A percentile compares a stretch with the other conserved stretches of the same genome.
phyloP scores from a whole-genome alignment of 2,329 filamentous ascomycete genomes.

The Domatiomyces catenatus region DNA sequence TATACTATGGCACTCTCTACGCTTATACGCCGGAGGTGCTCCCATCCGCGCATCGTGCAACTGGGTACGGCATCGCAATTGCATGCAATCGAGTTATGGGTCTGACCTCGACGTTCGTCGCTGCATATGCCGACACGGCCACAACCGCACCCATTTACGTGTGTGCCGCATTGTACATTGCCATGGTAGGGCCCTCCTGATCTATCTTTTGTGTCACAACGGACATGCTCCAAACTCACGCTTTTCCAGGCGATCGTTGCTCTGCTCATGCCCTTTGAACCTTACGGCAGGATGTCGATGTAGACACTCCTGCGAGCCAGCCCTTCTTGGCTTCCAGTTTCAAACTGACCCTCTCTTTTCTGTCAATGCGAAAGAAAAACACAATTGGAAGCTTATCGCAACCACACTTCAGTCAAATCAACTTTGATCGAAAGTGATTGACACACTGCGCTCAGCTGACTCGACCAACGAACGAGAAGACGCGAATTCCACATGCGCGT shows the following conservation, averaged over 20 bases:
- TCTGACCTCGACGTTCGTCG: conserved; percentile 49
- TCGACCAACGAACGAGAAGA: no score
- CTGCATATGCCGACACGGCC: conserved; percentile 15
- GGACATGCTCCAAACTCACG: not conserved
- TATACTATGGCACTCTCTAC: conserved; percentile 65
- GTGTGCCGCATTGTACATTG: conserved; percentile 23
- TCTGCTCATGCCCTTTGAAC: conserved; percentile 15
- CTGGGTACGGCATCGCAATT: conserved; percentile 58
- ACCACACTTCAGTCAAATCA: no score
- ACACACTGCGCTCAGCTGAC: no score
- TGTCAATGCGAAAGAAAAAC: not conserved
- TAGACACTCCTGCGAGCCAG: conserved; percentile 1
- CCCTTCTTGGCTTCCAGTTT: not conserved
- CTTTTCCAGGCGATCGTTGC: conserved; percentile 9
- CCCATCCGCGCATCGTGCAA: conserved; percentile 53
- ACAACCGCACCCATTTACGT: conserved; percentile 25
- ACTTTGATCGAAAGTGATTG: no score
- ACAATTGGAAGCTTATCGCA: not conserved
- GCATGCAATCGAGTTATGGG: conserved; percentile 60
- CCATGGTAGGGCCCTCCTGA: conserved; percentile 19
- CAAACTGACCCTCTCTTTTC: not conserved
- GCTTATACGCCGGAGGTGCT: conserved; percentile 58
- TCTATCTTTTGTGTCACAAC: not conserved
- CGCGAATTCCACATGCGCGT: no score
- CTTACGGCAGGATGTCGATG: conserved; percentile 16